These are phyloP conservation scores for Aspergillus caelatus DNA, from an alignment of 2,329 filamentous ascomycete species.

Conservation along the genomic window DNA sequence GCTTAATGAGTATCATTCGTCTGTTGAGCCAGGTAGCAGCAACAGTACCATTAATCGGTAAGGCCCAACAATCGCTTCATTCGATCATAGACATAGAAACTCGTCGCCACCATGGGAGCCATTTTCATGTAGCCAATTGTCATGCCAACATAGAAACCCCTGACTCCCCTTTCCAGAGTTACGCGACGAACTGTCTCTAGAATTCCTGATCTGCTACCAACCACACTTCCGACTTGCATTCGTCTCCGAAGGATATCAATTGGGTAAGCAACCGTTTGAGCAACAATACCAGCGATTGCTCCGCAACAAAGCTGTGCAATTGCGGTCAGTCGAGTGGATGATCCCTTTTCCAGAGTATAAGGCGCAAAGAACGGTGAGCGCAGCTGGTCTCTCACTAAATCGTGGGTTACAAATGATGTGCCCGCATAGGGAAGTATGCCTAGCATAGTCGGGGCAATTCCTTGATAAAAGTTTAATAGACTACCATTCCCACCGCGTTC, in stretches of 20 bases:
- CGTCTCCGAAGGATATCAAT: slow-evolving; percentile 89
- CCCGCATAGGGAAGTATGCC: slow-evolving; percentile 98
- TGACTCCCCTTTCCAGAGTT: slow-evolving; percentile 71
- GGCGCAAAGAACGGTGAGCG: slow-evolving; percentile 68
- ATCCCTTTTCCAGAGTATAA: slow-evolving; percentile 63
- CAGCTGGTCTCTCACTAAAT: slow-evolving; percentile 82
- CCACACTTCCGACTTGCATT: slow-evolving; percentile 95
- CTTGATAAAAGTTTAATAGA: slow-evolving; percentile 81
- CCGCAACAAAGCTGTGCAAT: slow-evolving; percentile 87
- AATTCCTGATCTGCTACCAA: slow-evolving; percentile 78
- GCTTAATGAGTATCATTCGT: no score
- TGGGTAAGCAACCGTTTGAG: slow-evolving; percentile 90
- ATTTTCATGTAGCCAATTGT: slow-evolving; percentile 96
- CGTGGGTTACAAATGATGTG: slow-evolving; percentile 92
- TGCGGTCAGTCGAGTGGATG: slow-evolving; percentile 74
- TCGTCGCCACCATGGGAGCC: slow-evolving; percentile 80
- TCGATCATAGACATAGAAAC: slow-evolving; percentile 69
- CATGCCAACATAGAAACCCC: slow-evolving; percentile 89
- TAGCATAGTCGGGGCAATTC: slow-evolving; percentile 84
- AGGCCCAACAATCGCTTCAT: slow-evolving; percentile 68
- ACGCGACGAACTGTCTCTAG: slow-evolving; percentile 77
- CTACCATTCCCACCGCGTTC: neutral
- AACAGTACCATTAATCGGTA: neutral
- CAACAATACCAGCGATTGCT: slow-evolving; percentile 82
- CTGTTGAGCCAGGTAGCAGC: neutral